Base-by-base conservation (phyloP, 2,329 filamentous ascomycete species). In the Ophiostoma sp. region DNA sequence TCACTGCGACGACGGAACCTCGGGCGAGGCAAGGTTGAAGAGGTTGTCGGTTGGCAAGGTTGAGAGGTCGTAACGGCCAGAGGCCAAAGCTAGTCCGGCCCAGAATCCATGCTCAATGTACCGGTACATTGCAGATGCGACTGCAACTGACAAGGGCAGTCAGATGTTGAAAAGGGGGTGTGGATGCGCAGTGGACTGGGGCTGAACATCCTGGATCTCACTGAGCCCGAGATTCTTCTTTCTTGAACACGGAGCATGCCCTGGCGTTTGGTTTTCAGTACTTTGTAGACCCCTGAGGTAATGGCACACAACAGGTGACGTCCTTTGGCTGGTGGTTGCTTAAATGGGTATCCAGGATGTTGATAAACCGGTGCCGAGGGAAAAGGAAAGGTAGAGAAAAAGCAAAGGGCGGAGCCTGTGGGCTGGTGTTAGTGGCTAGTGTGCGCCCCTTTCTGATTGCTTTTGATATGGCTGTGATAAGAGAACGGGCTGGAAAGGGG, bases 121-220 rank as follows among this genome's bases (percentile, higher is more conserved):
- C 33, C 17, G 17, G 60, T 65, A 65, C 60, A 65, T 64, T 11
- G 6, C 31, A 33, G 60, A 65, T 65, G 27, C n/a, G 33, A 65
- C 6, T 10, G 7, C 13, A 39, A n/a, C 57, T 62, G 15, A 64
- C 60, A 35, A 64, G 60, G 60, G 60, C 33, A 20, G 60, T 44
- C 41, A 44, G 41, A 17, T 17, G 13, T 48, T 48, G 44, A 48
- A 39, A 64, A 65, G 33, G 60, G 60, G 60, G 60, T 65, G 60
- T 65, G 60, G 60, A 36, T 65, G 60, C 31, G 20, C n/a, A 33
- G 60, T 65, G 60, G 60, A 65, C 60, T 65, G 33, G 60, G 60
- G 60, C 33, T 39, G 31, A 39, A 65, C 31, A 39, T 65, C 13
- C 57, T 62, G 11, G 7, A 54, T 17, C 20, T 54, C 15, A 54